Evolutionary conservation across 352 stramenopile genomes (phyloP).

Genomic region (Pythium dissotocum): DNA sequence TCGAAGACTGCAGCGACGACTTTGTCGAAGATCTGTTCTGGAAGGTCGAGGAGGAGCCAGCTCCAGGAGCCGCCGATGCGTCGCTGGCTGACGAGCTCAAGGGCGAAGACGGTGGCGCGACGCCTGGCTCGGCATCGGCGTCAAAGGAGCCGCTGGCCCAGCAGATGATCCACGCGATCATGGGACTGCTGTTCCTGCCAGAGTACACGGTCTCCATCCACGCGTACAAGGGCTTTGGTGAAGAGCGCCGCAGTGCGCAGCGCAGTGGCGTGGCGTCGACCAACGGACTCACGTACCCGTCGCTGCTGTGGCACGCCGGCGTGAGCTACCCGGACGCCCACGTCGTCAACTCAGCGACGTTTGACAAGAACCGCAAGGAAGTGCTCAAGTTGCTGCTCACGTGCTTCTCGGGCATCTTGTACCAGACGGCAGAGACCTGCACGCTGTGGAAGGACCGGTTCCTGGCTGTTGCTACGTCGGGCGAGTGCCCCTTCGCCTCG

Average conservation of each 20-base stretch:
- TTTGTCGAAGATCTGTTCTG: constrained; percentile 87
- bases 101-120: constrained; percentile 24
- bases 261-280: constrained; percentile 40
- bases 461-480: constrained; percentile 87
- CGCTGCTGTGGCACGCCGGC: constrained; percentile 76
- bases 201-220: constrained; percentile 88
- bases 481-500: constrained; percentile 91
- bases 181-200: constrained; percentile 83
- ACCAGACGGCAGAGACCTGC: constrained; percentile 91
- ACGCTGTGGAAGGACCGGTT: constrained; percentile 91
- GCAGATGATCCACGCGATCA: constrained; percentile 83
- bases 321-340: constrained; percentile 82
- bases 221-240: constrained; percentile 78
- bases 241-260: constrained; percentile 68
- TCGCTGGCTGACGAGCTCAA: constrained; percentile 45
- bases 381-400: constrained; percentile 94
- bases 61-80: constrained; percentile 24
- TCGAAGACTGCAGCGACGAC: constrained; percentile 77
- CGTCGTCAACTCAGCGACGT: constrained; percentile 62
- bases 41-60: constrained; percentile 40
- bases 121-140: neutral
- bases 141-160: constrained; percentile 53
- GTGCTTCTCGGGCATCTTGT: constrained; percentile 95
- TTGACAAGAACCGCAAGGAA: constrained; percentile 96
- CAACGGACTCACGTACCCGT: constrained; percentile 65